Evolutionary conservation across 2,329 filamentous ascomycete species (phyloP), one percentile per base, ranked within the genome.

Genomic region (Fusarium cyanostomum): DNA sequence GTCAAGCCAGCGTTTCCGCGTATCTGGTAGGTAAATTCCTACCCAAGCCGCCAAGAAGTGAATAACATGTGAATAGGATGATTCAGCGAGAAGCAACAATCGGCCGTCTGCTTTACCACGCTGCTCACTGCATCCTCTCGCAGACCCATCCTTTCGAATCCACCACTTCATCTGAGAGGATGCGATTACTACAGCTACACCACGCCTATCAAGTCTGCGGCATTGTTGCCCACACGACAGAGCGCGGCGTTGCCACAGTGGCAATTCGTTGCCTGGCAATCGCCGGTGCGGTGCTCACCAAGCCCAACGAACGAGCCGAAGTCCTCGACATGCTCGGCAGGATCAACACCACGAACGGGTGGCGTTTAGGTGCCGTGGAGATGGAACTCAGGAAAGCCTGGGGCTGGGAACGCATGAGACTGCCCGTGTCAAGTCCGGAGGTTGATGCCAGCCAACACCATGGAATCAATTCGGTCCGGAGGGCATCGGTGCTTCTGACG

Each of bases 151-250:
- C 94, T 0, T 75, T 90, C 48, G 82, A 88, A 33, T 80, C 85
- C 10, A 79, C 83, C 8, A 82, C 86, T 33, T 80, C 81, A 15
- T 82, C 83, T 3, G 80, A 86, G 5, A 89, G 92, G 58, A 92
- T 94, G 86, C 85, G 84, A 42, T 81, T 84, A 5, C 83, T 91
- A 71, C 88, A 91, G 68, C 81, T 89, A 44, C 86, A 87, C 60
- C 92, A 97, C 72, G 90, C 92, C 0, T 89, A 91, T 66, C 89
- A 94, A 73, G 89, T 96, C 21, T 97, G 94, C 72, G 94, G 94
- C 12, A 96, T 98, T 61, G 88, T 92, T 21, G 91, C 92, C 3
- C 92, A 96, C 72, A 88, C 90, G 48, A 91, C 93, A 70, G 92
- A 96, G 72, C 84, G 86, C 24, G 92, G 91, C 26, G 87, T 97